Evolutionary conservation across 78 protist species (phyloP), one percentile per base, ranked within the genome.

Genomic region (Protostelium mycophagum): DNA sequence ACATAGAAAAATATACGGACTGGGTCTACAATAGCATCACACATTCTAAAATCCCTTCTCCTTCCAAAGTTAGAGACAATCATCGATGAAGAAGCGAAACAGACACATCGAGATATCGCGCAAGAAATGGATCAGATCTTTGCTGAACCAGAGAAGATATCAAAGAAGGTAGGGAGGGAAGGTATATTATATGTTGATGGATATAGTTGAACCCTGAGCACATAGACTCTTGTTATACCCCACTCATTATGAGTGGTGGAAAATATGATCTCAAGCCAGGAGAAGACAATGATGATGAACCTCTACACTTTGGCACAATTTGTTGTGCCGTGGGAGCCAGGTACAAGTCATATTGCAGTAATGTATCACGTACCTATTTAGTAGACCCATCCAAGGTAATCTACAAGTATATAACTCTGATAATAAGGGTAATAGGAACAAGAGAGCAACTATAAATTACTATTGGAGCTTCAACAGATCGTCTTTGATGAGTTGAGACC

Each of bases 231-330:
- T 87, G 93, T 36, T 91, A 94, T 38, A 86, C 89, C 28, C 98
- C 98, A 29, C 94, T 96, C 87, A 94, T 96, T 87, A 97, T 95
- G 87, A 83, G 93, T 86, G 98, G 98, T 73, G 97, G 96, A 37
- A 34, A 31, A 31, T 94, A 96, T 87, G 88, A 91, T 51, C 83
- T 94, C 29, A 85, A 39, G 34, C 87, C 88, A 38, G 95, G 96
- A 1, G 84, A 34, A n/a, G 63, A 89, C 28, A 86, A 39, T 36
- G 95, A 88, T 38, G 95, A 90, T 28, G 36, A 88, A 28, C 73
- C 73, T 25, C 63, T 94, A 1, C 88, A 88, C 39, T 83, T 88
- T 35, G 97, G 92, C 37, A 84, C 97, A 28, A 95, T 97, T 36
- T 34, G 94, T 28, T 38, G 83, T n/a, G 37, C 93, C 31, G 73